phyloP scores from a whole-genome alignment of 2,329 filamentous ascomycete genomes.

The Arachnomyces sp. region DNA sequence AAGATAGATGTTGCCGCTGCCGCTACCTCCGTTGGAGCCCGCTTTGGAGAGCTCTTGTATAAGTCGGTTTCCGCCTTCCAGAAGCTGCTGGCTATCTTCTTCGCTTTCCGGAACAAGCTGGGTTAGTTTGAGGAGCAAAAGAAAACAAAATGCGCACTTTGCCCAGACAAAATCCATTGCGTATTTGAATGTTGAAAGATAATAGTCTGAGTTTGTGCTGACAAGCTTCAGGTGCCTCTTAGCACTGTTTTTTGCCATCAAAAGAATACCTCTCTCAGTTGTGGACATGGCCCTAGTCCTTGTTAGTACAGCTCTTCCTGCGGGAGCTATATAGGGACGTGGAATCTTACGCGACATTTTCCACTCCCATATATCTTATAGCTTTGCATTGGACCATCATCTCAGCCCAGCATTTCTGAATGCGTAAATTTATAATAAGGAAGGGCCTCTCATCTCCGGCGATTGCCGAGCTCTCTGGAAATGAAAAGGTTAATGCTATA shows the following conservation, averaged over 20 bases:
- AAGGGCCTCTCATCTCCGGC: constrained; percentile 28
- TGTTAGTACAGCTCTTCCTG: not conserved
- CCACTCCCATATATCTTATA: constrained; percentile 41
- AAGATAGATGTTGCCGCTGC: constrained; percentile 42
- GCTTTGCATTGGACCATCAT: constrained; percentile 48
- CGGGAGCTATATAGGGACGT: not conserved
- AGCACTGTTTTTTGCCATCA: constrained; percentile 46
- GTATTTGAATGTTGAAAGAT: constrained; percentile 46
- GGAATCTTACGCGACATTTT: constrained; percentile 37
- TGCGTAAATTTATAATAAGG: constrained; percentile 40
- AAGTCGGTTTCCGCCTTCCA: constrained; percentile 38
- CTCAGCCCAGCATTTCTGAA: constrained; percentile 49
- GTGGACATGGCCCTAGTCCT: constrained; percentile 39
- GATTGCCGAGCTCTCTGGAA: constrained; percentile 20
- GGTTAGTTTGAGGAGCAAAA: constrained; percentile 47
- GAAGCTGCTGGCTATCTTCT: constrained; percentile 33
- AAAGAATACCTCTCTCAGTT: constrained; percentile 41
- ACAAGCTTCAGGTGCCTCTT: constrained; percentile 45
- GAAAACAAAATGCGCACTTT: constrained; percentile 51
- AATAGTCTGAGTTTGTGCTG: constrained; percentile 37
- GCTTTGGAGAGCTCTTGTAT: constrained; percentile 35
- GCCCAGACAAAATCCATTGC: constrained; percentile 55
- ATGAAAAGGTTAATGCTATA: not conserved
- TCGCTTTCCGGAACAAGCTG: constrained; percentile 40
- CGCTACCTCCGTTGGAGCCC: constrained; percentile 23